phyloP scores from a whole-genome alignment of 2,329 filamentous ascomycete genomes.

The Ploettnerulaceae sp. region DNA sequence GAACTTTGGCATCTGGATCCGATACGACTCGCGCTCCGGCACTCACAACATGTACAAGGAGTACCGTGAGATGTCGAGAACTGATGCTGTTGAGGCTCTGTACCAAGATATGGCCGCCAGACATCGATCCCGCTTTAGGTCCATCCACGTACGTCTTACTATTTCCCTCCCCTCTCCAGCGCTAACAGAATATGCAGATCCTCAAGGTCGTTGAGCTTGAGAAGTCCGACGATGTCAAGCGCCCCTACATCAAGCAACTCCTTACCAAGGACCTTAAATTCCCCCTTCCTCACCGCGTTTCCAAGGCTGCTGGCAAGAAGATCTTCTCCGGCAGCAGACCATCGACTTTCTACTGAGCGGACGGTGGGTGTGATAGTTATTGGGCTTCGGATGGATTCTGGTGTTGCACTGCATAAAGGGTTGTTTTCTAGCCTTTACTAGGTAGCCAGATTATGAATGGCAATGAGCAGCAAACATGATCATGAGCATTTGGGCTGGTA shows the following conservation, averaged over 20 bases:
- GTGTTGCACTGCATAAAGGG: conserved; percentile 33
- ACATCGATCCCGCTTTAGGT: conserved; percentile 96
- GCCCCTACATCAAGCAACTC: conserved; percentile 99
- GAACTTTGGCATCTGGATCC: conserved; percentile 99
- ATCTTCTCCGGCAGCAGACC: conserved; percentile 90
- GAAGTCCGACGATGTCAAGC: conserved; percentile 91
- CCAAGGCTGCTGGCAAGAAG: conserved; percentile 80
- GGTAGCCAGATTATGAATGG: conserved; percentile 30
- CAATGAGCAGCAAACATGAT: conserved; percentile 11
- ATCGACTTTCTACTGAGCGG: conserved; percentile 81
- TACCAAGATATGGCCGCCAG: conserved; percentile 99
- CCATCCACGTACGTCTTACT: conserved; percentile 78
- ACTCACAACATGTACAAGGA: conserved; percentile 99
- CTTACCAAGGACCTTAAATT: conserved; percentile 92
- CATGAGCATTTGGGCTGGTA: too few relatives aligned
- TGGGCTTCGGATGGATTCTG: conserved; percentile 29
- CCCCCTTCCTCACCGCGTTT: conserved; percentile 94
- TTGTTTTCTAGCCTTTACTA: conserved; percentile 34
- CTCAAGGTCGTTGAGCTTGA: conserved; percentile 97
- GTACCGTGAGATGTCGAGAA: conserved; percentile 98
- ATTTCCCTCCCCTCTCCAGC: conserved; percentile 36
- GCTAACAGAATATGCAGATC: conserved; percentile 55
- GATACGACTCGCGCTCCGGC: conserved; percentile 98
- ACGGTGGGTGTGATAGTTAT: conserved; percentile 15
- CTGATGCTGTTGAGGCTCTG: conserved; percentile 90